These are phyloP conservation scores for Neospora caninum DNA, from an alignment of 169 alveolate species.

Conservation along the genomic window DNA sequence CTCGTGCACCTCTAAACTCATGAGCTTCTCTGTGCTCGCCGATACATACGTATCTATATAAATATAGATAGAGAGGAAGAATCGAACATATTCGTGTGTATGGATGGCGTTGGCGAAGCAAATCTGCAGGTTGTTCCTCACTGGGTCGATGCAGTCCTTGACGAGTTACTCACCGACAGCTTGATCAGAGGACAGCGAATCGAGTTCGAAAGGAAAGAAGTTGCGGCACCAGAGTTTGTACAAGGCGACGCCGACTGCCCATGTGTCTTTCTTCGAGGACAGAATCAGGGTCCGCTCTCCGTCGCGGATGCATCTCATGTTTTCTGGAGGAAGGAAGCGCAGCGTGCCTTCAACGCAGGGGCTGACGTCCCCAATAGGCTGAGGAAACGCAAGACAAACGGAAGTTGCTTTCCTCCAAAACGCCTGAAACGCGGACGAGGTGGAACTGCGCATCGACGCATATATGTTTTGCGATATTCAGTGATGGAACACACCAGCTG, in stretches of 20 bases:
- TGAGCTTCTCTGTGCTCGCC: too few relatives aligned
- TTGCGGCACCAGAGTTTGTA: constrained; percentile 38
- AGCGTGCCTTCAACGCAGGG: constrained; percentile 42
- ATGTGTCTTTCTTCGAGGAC: constrained; percentile 27
- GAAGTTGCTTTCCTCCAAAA: too few relatives aligned
- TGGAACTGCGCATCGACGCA: too few relatives aligned
- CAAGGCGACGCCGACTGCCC: constrained; percentile 36
- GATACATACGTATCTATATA: too few relatives aligned
- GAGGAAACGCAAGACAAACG: background rate
- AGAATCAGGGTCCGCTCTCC: background rate
- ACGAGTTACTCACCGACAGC: background rate
- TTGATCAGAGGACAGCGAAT: background rate
- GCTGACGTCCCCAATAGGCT: constrained; percentile 37
- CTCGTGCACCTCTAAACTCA: too few relatives aligned
- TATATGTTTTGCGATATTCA: too few relatives aligned
- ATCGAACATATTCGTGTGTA: background rate
- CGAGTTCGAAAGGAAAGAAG: constrained; percentile 15
- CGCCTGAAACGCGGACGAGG: too few relatives aligned
- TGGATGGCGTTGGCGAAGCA: background rate
- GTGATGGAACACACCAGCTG: too few relatives aligned
- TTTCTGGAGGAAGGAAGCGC: constrained; percentile 43
- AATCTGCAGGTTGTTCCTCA: background rate
- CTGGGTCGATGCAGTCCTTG: too few relatives aligned
- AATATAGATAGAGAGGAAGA: background rate
- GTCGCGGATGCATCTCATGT: background rate